Evolutionary conservation across 1,139 yeast species (phyloP), one percentile per base, ranked within the genome.

Genomic region (Saccharomyces pastorianus): DNA sequence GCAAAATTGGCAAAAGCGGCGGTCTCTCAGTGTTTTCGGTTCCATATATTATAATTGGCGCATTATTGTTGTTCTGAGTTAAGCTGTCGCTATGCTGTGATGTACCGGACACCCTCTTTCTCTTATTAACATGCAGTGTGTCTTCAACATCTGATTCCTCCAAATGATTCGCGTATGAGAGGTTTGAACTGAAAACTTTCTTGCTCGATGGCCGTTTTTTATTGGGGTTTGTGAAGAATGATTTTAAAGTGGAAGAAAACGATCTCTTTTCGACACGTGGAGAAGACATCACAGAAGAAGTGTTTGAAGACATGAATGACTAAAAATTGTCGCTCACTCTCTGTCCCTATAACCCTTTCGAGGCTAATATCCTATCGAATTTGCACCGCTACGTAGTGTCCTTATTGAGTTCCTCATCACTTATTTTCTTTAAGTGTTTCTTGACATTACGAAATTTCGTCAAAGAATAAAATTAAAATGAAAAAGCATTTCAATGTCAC

Each of bases 1-100:
- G 71, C 32, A 66, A 55, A 25, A 67, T 61, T 1, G 70, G 69
- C 31, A 67, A 50, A 25, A 66, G 58, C 4, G 69, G 70, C 4
- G 70, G 71, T 49, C 70, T 59, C 27, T 38, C 52, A 28, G 17
- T 28, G 23, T 28, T 29, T 41, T 47, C 51, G 9, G 34, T 51
- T 41, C 55, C 61, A 47, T 56, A 59, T 13, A 59, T 42, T 20
- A 58, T 52, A 25, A 58, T 49, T 3, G 57, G 49, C 9, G 49
- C 51, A 9, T 5, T 27, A 25, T 25, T 31, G 6, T 38, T 31
- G 41, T 29, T 17, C 4, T 51, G 38, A 7, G 46, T 47, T 14
- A 25, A 14, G 20, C 46, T 20, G 11, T 29, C 25, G 6, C 11
- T 11, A 6, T 46, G 42, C 26, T 46, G 50, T n/a, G 14, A 29